Base-by-base conservation (phyloP, 192 early-diverging fungal species). In the Entophlyctis luteolus region DNA sequence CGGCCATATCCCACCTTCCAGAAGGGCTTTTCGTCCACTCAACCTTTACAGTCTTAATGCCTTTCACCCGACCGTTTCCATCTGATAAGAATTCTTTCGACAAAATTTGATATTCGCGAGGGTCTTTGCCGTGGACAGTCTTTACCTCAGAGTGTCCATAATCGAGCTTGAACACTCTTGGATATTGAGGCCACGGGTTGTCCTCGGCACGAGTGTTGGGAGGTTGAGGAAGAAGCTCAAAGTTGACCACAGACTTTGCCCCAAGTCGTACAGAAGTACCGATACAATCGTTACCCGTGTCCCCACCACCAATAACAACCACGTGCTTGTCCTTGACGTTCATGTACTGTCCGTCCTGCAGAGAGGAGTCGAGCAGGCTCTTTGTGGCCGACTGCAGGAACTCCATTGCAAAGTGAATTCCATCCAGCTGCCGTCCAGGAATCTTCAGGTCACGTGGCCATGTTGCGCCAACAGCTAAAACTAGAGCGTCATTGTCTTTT, bases 361-460 rank as follows among this genome's bases (percentile, higher is more conserved):
- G 75, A 23, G 89, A 84, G 31, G 82, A 91, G 75, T 93, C 90
- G 36, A 98, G 75, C 38, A 98, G 80, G 27, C 79, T 80, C 78
- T 94, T 90, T 16, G 94, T 96, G 78, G 90, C 95, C 49, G 81
- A 81, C 53, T 93, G 90, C 73, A 99, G 79, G 78, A 86, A 99
- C 66, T 99, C 96, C 95, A 99, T 97, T 49, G 96, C 96, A 82
- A 96, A 99, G 81, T 97, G 91, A 65, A 97, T 88, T 59, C 94
- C 94, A 59, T 92, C 84, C 65, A 92, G 73, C 58, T 90, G 79
- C 37, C 96, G 84, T 72, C 89, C 89, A 18, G 90, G 91, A 48
- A 99, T 93, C 37, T 84, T 78, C 70, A 99, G 79, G 70, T 99
- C 96, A 56, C 96, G 88, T 31, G 96, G 96, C 93, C 94, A 96